Base-by-base conservation (phyloP, 345 rosid species). In the Lepidium sativum region DNA sequence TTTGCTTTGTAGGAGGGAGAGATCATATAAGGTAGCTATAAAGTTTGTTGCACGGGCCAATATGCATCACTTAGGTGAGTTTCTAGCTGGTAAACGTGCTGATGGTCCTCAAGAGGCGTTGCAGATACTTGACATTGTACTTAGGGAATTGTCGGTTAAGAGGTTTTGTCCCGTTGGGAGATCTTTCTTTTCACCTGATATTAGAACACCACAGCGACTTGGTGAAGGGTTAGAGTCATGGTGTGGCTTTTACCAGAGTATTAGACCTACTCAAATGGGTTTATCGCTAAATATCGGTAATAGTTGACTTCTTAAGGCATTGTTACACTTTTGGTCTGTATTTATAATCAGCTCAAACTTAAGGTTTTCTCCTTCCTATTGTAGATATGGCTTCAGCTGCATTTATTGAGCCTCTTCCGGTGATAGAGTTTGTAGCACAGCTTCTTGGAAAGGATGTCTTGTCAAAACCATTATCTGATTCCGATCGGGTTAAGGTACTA, bases 201-300 rank as follows among this genome's bases (percentile, higher is more conserved):
- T 88, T 50, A 78, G 89, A 78, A 75, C 78, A 27, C 95, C 95
- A 0, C 95, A 86, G 53, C 67, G 87, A 23, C 90, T 94, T 7
- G 96, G 99, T 57, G 99, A 94, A 14, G 99, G 99, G 56, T 82
- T 94, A 75, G 96, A 94, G 84, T 86, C 95, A 14, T 94, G 99
- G 99, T 91, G 96, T 53, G 99, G 99, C 25, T 94, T 91, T 73
- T 94, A 90, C 65, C 97, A 94, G 70, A 94, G 99, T 61, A 88
- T 94, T 55, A 83, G 99, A 73, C 97, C 99, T 8, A 94, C 99
- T 0, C 99, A 91, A 37, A 94, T 94, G 99, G 99, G 99, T 70
- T 73, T 94, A 75, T 90, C 97, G 33, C 73, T 94, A 23, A 94
- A 88, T 78, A 90, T 94, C 10, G 99, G 99, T 94, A 86, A 56